Percentiles rank a stretch among this genome's conserved stretches.
These are phyloP conservation scores for Tubosaeta sp. DNA, from an alignment of 768 basidiomycete genomes.

Conservation along the genomic window DNA sequence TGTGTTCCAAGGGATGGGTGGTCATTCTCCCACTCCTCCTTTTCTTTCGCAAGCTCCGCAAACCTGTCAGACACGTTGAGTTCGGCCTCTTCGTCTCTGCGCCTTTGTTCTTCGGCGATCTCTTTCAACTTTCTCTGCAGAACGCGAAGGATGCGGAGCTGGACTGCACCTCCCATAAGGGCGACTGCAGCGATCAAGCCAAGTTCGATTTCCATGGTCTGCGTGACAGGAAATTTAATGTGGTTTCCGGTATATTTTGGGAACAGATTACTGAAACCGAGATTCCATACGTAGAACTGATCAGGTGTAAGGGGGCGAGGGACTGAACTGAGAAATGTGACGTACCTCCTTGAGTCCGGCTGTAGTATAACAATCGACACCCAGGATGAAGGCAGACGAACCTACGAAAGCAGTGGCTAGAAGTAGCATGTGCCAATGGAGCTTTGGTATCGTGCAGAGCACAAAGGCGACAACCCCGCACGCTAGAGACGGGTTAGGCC, in stretches of 20 bases:
- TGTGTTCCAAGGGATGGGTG: slow-evolving; percentile 65
- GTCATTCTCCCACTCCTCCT: slow-evolving; percentile 82
- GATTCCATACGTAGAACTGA: slow-evolving; percentile 94
- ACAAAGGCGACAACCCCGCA: slow-evolving; percentile 76
- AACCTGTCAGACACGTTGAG: slow-evolving; percentile 68
- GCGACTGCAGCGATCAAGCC: slow-evolving; percentile 82
- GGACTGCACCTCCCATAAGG: slow-evolving; percentile 85
- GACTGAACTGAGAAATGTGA: neutral
- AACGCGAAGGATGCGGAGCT: slow-evolving; percentile 78
- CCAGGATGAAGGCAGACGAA: slow-evolving; percentile 84
- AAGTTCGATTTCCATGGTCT: slow-evolving; percentile 91
- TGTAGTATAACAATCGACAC: slow-evolving; percentile 90
- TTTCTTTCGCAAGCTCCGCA: slow-evolving; percentile 59
- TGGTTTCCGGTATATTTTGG: slow-evolving; percentile 64
- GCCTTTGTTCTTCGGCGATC: slow-evolving; percentile 69
- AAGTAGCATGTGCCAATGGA: slow-evolving; percentile 85
- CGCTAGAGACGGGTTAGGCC: slow-evolving; percentile 37
- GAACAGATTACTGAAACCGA: slow-evolving; percentile 80
- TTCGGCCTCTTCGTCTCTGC: slow-evolving; percentile 73
- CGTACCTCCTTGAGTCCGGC: slow-evolving; percentile 89
- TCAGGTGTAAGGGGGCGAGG: slow-evolving; percentile 9
- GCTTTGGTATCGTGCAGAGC: slow-evolving; percentile 76
- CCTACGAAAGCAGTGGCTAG: slow-evolving; percentile 88
- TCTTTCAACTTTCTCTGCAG: slow-evolving; percentile 77
- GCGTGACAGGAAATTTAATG: slow-evolving; percentile 78